phyloP scores from a whole-genome alignment of 2,329 filamentous ascomycete genomes.

The Penicillium italicum region DNA sequence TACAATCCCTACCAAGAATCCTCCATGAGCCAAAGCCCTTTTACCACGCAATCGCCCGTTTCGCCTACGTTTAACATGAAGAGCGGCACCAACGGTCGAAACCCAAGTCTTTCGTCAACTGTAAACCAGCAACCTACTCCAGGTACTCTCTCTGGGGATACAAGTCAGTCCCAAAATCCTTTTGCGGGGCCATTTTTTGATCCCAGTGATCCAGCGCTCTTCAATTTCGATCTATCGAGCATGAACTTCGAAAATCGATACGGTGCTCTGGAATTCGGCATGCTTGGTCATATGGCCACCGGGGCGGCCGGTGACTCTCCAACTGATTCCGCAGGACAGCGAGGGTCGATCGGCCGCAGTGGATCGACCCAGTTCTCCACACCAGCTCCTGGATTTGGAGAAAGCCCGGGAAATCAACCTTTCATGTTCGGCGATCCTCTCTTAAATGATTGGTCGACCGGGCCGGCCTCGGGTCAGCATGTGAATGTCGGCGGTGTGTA shows the following conservation, averaged over 20 bases:
- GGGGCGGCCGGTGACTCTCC: constrained; percentile 77
- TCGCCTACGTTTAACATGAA: constrained; percentile 66
- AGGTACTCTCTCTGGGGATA: constrained; percentile 48
- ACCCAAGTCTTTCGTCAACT: constrained; percentile 33
- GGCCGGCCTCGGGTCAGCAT: constrained; percentile 33
- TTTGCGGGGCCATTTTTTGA: constrained; percentile 69
- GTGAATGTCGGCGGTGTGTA: constrained; percentile 38
- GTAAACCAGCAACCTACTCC: constrained; percentile 48
- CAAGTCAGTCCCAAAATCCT: constrained; percentile 37
- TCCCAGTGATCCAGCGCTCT: constrained; percentile 83
- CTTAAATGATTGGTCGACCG: constrained; percentile 45
- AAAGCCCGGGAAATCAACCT: constrained; percentile 44
- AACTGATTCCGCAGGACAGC: constrained; percentile 55
- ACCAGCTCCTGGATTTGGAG: constrained; percentile 42
- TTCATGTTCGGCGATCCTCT: constrained; percentile 48
- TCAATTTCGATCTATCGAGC: constrained; percentile 93
- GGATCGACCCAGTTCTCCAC: constrained; percentile 41
- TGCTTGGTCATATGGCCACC: constrained; percentile 95
- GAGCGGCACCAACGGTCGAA: constrained; percentile 37
- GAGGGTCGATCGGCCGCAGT: constrained; percentile 46
- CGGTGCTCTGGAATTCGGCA: constrained; percentile 90
- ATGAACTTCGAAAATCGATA: constrained; percentile 96
- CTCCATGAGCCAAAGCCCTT: constrained; percentile 52
- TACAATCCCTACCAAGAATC: constrained; percentile 50
- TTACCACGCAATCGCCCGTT: constrained; percentile 63